phyloP scores from a whole-genome alignment of 108 stramenopile species.

The Cyclotella atomus region DNA sequence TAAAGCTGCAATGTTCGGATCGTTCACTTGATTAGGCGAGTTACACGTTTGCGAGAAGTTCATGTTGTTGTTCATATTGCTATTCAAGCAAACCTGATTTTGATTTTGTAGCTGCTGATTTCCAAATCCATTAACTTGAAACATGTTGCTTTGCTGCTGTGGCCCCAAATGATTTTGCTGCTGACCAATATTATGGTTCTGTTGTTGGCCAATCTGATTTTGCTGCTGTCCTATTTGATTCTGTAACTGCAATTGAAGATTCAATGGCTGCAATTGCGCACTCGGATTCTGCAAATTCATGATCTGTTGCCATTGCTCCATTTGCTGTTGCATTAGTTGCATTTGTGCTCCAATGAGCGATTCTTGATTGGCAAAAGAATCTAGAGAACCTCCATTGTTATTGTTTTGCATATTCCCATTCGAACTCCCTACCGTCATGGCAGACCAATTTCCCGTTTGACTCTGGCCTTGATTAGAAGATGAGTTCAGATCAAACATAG shows the following conservation, averaged over 20 bases:
- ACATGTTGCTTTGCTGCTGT: conserved; percentile 3
- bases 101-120: background rate
- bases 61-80: background rate
- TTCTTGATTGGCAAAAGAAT: background rate
- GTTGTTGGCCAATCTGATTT: background rate
- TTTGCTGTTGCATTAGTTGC: conserved; percentile 11
- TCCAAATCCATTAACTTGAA: background rate
- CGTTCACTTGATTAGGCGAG: background rate
- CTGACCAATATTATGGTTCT: background rate
- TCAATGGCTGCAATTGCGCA: background rate
- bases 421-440: no score
- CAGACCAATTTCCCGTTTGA: no score
- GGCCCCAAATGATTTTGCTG: background rate
- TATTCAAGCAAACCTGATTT: background rate
- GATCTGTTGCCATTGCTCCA: conserved; percentile 6
- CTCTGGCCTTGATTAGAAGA: conserved; percentile 3
- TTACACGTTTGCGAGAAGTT: background rate
- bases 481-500: background rate
- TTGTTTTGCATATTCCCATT: no score
- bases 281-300: conserved; percentile 6
- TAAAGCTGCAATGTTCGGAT: conserved; percentile 5
- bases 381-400: no score
- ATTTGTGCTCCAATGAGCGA: conserved; percentile 11
- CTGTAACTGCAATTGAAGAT: background rate
- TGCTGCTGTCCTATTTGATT: conserved; percentile 6